phyloP scores from a whole-genome alignment of 148 eudicot genomes.

The Rhododendron griersonianum region DNA sequence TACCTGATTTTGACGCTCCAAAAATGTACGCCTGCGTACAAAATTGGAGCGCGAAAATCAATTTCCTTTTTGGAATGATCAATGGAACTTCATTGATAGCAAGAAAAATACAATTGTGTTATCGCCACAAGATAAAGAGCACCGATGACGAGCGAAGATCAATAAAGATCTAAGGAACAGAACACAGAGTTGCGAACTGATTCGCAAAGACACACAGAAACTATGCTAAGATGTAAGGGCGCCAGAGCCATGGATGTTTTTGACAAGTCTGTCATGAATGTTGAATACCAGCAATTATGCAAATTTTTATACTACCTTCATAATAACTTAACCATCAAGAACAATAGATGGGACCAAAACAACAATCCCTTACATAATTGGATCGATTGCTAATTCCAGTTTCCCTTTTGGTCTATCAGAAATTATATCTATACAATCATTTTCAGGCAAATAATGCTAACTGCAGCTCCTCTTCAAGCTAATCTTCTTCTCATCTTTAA shows the following conservation, averaged over 20 bases:
- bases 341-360: not conserved
- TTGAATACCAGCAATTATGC: not conserved
- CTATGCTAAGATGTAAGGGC: too few relatives aligned
- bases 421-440: slow-evolving; percentile 4
- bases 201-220: too few relatives aligned
- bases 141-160: too few relatives aligned
- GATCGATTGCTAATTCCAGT: not conserved
- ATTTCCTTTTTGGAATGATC: too few relatives aligned
- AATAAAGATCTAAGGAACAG: too few relatives aligned
- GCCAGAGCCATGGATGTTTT: too few relatives aligned
- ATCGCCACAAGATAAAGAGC: too few relatives aligned
- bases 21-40: too few relatives aligned
- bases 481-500: not conserved
- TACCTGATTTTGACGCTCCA: not conserved
- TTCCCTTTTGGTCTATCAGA: not conserved
- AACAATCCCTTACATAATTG: not conserved
- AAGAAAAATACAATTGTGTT: too few relatives aligned
- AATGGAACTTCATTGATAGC: too few relatives aligned
- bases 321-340: not conserved
- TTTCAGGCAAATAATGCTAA: not conserved
- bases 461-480: not conserved
- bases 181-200: too few relatives aligned
- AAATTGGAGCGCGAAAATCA: too few relatives aligned
- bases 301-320: not conserved
- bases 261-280: not conserved